Percentiles rank a stretch among this genome's conserved stretches.
phyloP scores from a whole-genome alignment of 371 early-diverging fungal genomes.

The Cladochytrium tenue region DNA sequence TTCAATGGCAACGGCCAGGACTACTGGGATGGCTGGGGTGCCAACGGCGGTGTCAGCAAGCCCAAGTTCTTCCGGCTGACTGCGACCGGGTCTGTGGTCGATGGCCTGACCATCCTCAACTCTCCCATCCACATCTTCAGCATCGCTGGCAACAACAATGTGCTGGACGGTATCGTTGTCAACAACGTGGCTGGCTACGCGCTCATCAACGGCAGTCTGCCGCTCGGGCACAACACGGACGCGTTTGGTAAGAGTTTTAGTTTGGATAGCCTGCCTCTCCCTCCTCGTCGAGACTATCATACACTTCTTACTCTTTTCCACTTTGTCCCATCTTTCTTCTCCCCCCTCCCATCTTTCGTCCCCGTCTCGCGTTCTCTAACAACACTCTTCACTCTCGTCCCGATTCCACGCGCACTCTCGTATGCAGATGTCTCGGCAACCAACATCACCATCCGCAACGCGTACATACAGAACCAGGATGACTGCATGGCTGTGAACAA shows the following conservation, averaged over 20 bases:
- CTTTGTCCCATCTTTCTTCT: too few relatives aligned
- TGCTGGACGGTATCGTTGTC: background rate
- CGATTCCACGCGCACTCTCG: too few relatives aligned
- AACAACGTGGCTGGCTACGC: background rate
- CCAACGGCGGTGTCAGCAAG: constrained; percentile 37
- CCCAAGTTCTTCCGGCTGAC: constrained; percentile 34
- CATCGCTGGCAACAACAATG: background rate
- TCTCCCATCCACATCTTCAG: constrained; percentile 2
- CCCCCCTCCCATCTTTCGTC: too few relatives aligned
- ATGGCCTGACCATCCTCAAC: background rate
- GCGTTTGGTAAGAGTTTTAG: too few relatives aligned
- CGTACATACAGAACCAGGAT: constrained; percentile 5
- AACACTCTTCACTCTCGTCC: too few relatives aligned
- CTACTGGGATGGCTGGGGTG: constrained; percentile 40
- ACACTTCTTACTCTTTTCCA: too few relatives aligned
- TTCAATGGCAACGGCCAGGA: constrained; percentile 13
- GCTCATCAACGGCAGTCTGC: background rate
- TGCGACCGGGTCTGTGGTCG: background rate
- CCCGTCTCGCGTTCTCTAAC: too few relatives aligned
- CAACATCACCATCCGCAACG: constrained; percentile 4
- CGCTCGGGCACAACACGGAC: constrained; percentile 5
- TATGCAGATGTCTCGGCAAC: background rate
- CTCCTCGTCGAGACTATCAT: too few relatives aligned
- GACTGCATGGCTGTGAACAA: constrained; percentile 5
- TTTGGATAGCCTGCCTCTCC: too few relatives aligned